These are phyloP conservation scores for Striga hermonthica DNA, from an alignment of 305 asterid genomes.

Conservation along the genomic window DNA sequence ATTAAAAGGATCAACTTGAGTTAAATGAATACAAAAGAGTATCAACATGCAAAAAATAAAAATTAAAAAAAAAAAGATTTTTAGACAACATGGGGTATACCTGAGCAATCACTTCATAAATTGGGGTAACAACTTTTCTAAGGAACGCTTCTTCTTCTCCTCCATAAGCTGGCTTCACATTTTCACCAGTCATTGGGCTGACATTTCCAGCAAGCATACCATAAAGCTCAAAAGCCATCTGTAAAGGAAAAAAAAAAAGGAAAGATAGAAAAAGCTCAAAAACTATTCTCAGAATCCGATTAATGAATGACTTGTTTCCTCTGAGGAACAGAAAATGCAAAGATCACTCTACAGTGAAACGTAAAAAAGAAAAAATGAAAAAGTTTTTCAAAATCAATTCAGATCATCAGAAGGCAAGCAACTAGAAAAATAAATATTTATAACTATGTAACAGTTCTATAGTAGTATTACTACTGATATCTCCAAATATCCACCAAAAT, in stretches of 20 bases:
- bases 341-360: too few species aligned
- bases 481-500: too few species aligned
- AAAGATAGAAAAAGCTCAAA: not conserved
- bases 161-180: slow-evolving; percentile 85
- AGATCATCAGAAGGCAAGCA: too few species aligned
- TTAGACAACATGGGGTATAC: slow-evolving; percentile 35
- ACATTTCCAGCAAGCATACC: slow-evolving; percentile 85
- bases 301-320: not conserved
- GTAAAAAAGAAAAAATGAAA: too few species aligned
- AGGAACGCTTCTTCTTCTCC: slow-evolving; percentile 86
- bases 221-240: slow-evolving; percentile 90
- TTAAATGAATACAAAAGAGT: slow-evolving; percentile 15
- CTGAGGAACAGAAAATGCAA: too few species aligned
- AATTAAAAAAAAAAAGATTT: not conserved
- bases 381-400: too few species aligned
- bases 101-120: slow-evolving; percentile 68
- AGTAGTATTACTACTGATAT: too few species aligned
- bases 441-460: too few species aligned
- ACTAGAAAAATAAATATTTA: too few species aligned
- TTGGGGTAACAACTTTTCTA: slow-evolving; percentile 74
- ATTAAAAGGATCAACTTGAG: slow-evolving; percentile 14
- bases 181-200: slow-evolving; percentile 83
- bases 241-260: slow-evolving; percentile 14
- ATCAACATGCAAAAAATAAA: not conserved
- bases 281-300: slow-evolving; percentile 14